Evolutionary conservation across 2,329 filamentous ascomycete genomes (phyloP).

Genomic region (Arthrobotrys entomopaga): DNA sequence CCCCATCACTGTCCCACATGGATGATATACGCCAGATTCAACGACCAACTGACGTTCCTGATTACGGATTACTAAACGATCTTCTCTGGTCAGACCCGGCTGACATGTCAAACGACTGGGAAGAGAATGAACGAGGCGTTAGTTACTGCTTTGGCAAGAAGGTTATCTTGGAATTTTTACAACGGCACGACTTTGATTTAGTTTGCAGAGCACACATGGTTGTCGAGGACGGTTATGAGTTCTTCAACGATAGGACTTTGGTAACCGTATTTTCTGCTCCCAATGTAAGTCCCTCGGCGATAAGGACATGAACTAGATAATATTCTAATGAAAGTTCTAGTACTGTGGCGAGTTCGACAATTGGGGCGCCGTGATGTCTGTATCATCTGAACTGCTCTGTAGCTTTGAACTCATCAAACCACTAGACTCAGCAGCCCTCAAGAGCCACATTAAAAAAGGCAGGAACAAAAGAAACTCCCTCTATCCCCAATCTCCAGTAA

Average conservation of each 20-base stretch:
- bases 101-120: constrained; percentile 98
- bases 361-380: constrained; percentile 98
- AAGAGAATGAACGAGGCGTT: constrained; percentile 94
- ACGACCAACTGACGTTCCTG: constrained; percentile 93
- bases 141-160: constrained; percentile 99
- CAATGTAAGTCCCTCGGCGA: constrained; percentile 74
- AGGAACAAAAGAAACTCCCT: constrained; percentile 56
- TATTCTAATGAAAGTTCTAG: constrained; percentile 65
- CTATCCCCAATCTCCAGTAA: constrained; percentile 50
- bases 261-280: constrained; percentile 98
- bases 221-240: constrained; percentile 98
- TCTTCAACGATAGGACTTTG: constrained; percentile 92
- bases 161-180: constrained; percentile 94
- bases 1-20: constrained; percentile 93
- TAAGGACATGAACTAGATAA: neutral
- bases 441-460: constrained; percentile 99
- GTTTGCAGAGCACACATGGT: constrained; percentile 99
- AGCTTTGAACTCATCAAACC: constrained; percentile 98
- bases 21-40: constrained; percentile 97
- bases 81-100: constrained; percentile 97
- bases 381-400: constrained; percentile 90
- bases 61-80: constrained; percentile 95
- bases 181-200: constrained; percentile 94
- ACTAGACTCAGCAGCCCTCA: constrained; percentile 91
- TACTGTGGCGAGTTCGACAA: constrained; percentile 99